Evolutionary conservation across 352 stramenopile species (phyloP), one percentile per base, ranked within the genome.

Genomic region (Globisporangium nodosum): DNA sequence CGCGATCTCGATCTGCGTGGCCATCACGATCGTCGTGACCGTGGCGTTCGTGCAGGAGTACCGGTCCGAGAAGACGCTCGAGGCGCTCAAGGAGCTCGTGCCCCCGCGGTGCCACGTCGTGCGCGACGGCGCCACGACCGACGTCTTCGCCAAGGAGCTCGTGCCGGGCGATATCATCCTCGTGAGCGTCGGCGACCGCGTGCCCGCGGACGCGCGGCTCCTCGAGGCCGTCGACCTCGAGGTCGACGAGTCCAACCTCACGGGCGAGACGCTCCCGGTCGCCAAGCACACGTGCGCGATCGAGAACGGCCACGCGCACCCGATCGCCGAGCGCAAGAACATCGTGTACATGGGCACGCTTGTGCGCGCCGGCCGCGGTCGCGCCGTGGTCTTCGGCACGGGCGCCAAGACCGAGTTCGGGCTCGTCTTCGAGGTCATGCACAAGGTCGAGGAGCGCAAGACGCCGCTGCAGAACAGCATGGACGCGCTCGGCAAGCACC

Each of bases 261-360:
- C 94, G 20, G 96, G 94, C 37, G 94, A 99, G 76, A 92, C 93
- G 9, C 63, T 82, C 15, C 91, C 92, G 0, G 88, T 98, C 0
- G 49, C 69, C 30, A 92, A 94, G 63, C 74, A 85, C 58, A 93
- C 76, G 15, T 65, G 31, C 1, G 48, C 71, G 20, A 88, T 93
- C 30, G 69, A n/a, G 11, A 12, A 87, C 30, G 85, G 77, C 33
- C 78, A 91, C 33, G n/a, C 75, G 47, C 79, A 90, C 30, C 70
- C 81, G 15, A 74, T 94, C 42, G 82, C 85, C 7, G 85, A 94
- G 52, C 74, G 82, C 24, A 92, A 91, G 56, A 84, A 99, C 70
- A 82, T 99, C 35, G 76, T 97, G 13, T 99, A 99, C 79, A 97
- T 97, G 82, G 96, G 96, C 31, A 99, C 96, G 21, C 78, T 99